These are phyloP conservation scores for Erodium maritimum DNA, from an alignment of 345 rosid genomes.

Conservation along the genomic window DNA sequence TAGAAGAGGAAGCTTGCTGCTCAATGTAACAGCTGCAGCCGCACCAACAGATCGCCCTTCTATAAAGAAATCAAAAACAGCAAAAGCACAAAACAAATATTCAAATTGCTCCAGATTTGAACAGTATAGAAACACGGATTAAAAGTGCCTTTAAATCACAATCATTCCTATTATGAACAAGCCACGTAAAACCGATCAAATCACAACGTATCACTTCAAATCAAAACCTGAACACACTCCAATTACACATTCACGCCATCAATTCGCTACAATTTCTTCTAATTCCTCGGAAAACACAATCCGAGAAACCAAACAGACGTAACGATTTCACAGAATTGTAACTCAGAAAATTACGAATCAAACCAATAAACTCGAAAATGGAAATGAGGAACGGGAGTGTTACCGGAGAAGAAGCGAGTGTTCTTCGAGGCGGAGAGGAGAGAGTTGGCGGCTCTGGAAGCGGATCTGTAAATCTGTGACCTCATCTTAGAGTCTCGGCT, in stretches of 20 bases:
- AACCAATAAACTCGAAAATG: not conserved
- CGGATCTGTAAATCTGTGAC: slow-evolving; percentile 64
- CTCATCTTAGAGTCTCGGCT: slow-evolving; percentile 35
- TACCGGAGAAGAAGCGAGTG: slow-evolving; percentile 59
- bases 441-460: slow-evolving; percentile 67
- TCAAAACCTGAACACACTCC: no score
- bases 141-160: not conserved
- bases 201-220: not conserved
- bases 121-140: not conserved
- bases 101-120: not conserved
- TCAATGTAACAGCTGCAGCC: slow-evolving; percentile 50
- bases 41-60: slow-evolving; percentile 65
- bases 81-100: no score
- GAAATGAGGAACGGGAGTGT: not conserved
- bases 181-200: no score
- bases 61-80: slow-evolving; percentile 9
- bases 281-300: not conserved
- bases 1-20: slow-evolving; percentile 39
- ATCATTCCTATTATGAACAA: not conserved
- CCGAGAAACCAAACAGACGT: not conserved
- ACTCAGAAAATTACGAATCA: not conserved
- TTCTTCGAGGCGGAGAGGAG: slow-evolving; percentile 57
- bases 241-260: not conserved
- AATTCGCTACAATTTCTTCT: not conserved
- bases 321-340: not conserved